Conservation (phyloP, 306 rosid genomes). For the Ammopiptanthus mongolicus region DNA sequence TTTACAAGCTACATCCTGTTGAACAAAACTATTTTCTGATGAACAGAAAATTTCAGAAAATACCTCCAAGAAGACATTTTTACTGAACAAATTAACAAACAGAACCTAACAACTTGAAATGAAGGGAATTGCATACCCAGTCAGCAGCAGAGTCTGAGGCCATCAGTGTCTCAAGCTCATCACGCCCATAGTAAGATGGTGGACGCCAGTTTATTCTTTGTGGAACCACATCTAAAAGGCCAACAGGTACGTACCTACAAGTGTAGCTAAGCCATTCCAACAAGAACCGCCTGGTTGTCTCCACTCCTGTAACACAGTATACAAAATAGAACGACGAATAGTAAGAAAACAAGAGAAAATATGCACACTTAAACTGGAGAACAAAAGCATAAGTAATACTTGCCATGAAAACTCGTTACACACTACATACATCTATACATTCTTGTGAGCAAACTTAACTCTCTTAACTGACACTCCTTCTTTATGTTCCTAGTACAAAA, state of each 20-base stretch:
- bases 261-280: slow-evolving; percentile 97
- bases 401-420: not conserved
- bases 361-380: not conserved
- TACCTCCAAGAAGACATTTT: not conserved
- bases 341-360: not conserved
- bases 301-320: slow-evolving; percentile 58
- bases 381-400: not conserved
- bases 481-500: not conserved
- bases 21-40: not conserved
- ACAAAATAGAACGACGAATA: not conserved
- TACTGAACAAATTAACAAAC: not conserved
- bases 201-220: slow-evolving; percentile 85
- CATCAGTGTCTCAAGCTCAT: slow-evolving; percentile 91
- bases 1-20: not conserved
- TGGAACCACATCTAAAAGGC: slow-evolving; percentile 80
- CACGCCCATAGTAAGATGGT: slow-evolving; percentile 69
- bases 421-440: not conserved
- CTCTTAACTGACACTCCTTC: not conserved
- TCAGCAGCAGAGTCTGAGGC: slow-evolving; percentile 95
- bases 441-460: slow-evolving; percentile 1
- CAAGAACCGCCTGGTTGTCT: slow-evolving; percentile 84
- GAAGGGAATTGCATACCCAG: slow-evolving; percentile 58
- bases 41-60: not conserved
- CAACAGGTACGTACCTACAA: slow-evolving; percentile 79
- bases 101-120: not conserved